These are phyloP conservation scores for Aspergillus sclerotialis DNA, from an alignment of 2,329 filamentous ascomycete genomes.

Conservation along the genomic window DNA sequence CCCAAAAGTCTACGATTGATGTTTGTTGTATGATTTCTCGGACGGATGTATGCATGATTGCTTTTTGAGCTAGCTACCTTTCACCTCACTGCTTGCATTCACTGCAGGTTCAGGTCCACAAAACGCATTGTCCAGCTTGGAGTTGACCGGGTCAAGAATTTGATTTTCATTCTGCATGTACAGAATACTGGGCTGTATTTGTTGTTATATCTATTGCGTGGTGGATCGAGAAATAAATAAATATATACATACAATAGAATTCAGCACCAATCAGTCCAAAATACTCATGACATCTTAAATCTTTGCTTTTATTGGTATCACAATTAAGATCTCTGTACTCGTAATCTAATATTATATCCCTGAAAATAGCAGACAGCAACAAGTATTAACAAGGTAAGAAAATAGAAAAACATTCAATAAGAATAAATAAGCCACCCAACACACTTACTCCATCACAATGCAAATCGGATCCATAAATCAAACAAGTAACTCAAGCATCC, in stretches of 20 bases:
- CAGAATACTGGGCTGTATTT: neutral
- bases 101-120: too few relatives aligned
- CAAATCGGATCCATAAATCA: neutral
- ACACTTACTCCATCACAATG: too few relatives aligned
- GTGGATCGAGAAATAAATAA: too few relatives aligned
- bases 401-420: slow-evolving; percentile 6
- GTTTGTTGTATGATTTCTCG: neutral
- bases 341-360: neutral
- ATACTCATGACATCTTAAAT: neutral
- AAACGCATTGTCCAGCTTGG: neutral
- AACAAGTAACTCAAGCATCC: slow-evolving; percentile 3
- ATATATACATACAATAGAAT: neutral
- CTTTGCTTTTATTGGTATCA: neutral
- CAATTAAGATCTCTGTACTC: slow-evolving; percentile 6
- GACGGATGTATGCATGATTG: neutral
- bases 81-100: too few relatives aligned
- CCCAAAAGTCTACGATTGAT: neutral
- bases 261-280: too few relatives aligned
- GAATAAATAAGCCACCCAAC: too few relatives aligned
- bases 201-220: too few relatives aligned
- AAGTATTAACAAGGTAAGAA: slow-evolving; percentile 10
- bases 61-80: too few relatives aligned
- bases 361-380: slow-evolving; percentile 7
- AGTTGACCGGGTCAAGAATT: neutral
- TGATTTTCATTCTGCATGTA: neutral